Base-by-base conservation (phyloP, 1,284 basidiomycete genomes). In the Thecaphora thlaspeos region DNA sequence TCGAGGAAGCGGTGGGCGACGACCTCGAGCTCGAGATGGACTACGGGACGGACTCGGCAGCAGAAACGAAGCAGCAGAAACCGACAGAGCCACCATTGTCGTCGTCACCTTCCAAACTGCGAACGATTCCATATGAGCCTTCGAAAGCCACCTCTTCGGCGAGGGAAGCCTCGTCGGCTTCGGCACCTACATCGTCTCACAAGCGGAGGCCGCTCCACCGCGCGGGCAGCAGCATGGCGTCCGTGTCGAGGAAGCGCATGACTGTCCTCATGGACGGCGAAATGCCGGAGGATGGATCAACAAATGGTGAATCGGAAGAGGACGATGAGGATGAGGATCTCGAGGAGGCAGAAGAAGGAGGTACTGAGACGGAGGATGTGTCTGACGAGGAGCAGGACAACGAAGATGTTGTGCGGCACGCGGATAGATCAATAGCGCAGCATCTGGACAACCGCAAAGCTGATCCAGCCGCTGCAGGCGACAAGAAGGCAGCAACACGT, bases 251-350 rank as follows among this genome's bases (percentile, higher is more conserved):
- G 40, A 69, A 70, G 40, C 43, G 69, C 18, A 71, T 71, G 69
- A 70, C 67, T 2, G 64, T 71, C 2, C 28, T 71, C 17, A 44
- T 71, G 2, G 69, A 69, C 37, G 69, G 64, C 38, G 69, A 71
- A 43, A 69, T 71, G 67, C 69, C 69, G 2, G 62, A 67, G 5
- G 55, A 59, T 11, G 41, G 38, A 2, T 51, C 54, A 1, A 48
- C 53, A 17, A 61, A 61, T 1, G 55, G 54, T 1, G 49, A 52
- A 0, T 56, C 43, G 11, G 62, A 61, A 12, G 19, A 38, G n/a
- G 50, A 48, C 30, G 41, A 43, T 5, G 48, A 51, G 12, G 75
- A 77, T 3, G 28, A 17, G 22, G 28, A 45, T n/a, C 11, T 17
- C 9, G 48, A 45, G 8, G 5, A 50, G 2, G 45, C 18, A 12